phyloP scores from a whole-genome alignment of 805 yeast species.

The Grigorovia jiainica region DNA sequence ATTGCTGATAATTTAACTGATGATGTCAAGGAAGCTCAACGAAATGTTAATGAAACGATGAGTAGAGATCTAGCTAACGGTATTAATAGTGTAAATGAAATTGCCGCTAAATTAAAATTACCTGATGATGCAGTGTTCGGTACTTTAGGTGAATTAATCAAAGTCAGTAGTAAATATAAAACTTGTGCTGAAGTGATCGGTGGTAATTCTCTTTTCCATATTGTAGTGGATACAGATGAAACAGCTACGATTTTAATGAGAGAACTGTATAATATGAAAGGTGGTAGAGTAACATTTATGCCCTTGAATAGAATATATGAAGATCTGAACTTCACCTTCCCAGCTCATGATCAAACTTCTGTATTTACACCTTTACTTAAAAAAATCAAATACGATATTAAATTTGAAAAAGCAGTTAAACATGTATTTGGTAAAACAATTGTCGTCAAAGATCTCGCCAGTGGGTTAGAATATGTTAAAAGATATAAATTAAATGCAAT shows the following conservation, averaged over 20 bases:
- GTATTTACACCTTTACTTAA: conserved; percentile 65
- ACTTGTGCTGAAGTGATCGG: conserved; percentile 85
- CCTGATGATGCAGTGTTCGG: conserved; percentile 59
- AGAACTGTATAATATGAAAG: conserved; percentile 55
- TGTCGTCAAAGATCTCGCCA: conserved; percentile 59
- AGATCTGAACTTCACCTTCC: conserved; percentile 39
- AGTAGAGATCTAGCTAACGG: conserved; percentile 64
- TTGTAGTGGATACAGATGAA: conserved; percentile 80
- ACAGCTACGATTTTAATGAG: conserved; percentile 76
- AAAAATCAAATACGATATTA: conserved; percentile 54
- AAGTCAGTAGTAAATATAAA: conserved; percentile 72
- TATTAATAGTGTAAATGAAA: conserved; percentile 54
- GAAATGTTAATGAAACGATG: conserved; percentile 62
- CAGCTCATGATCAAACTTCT: conserved; percentile 43
- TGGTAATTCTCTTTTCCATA: conserved; percentile 75
- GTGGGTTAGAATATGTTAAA: conserved; percentile 60
- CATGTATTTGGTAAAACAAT: conserved; percentile 78
- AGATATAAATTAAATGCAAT: conserved; percentile 59
- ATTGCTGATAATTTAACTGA: conserved; percentile 44
- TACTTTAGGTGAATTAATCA: conserved; percentile 73
- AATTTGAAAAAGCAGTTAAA: conserved; percentile 54
- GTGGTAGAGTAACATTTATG: conserved; percentile 85
- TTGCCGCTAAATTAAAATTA: conserved; percentile 50
- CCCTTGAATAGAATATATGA: conserved; percentile 63
- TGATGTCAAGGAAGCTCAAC: conserved; percentile 48